phyloP scores from a whole-genome alignment of 208 protist species.

The Leishmania amazonensis region DNA sequence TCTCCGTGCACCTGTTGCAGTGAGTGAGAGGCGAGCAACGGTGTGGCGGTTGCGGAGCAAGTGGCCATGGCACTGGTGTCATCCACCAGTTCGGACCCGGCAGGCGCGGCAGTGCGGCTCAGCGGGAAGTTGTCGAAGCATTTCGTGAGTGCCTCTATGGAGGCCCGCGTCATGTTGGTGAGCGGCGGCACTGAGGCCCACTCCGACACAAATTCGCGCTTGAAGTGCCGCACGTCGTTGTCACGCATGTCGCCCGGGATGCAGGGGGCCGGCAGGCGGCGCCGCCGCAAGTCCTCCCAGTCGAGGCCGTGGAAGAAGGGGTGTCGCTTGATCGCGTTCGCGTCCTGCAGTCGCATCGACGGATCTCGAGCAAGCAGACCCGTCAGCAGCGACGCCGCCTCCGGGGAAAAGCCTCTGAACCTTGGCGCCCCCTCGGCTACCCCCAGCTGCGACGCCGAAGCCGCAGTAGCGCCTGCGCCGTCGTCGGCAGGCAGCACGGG shows the following conservation, averaged over 20 bases:
- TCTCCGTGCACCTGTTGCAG: background rate
- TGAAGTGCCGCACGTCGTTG: constrained; percentile 80
- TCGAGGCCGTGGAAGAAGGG: constrained; percentile 74
- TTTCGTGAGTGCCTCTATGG: constrained; percentile 54
- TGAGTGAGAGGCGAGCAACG: constrained; percentile 1
- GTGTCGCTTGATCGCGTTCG: constrained; percentile 53
- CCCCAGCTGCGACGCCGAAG: background rate
- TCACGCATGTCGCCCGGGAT: constrained; percentile 33
- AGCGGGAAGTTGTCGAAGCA: constrained; percentile 77
- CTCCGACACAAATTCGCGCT: constrained; percentile 73
- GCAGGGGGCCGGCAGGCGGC: constrained; percentile 50
- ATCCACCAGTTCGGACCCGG: background rate
- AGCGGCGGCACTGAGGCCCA: constrained; percentile 68
- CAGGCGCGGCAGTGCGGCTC: constrained; percentile 6
- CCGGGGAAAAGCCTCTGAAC: constrained; percentile 48
- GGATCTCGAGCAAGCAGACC: constrained; percentile 59
- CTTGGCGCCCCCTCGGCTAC: constrained; percentile 8
- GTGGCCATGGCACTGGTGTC: background rate
- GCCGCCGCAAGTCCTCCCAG: constrained; percentile 62
- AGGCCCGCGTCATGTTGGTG: constrained; percentile 44
- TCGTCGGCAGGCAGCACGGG: constrained; percentile 15
- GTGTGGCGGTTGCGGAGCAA: background rate
- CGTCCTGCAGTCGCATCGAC: constrained; percentile 42
- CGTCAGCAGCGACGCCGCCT: constrained; percentile 62
- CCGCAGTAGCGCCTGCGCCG: constrained; percentile 5